Conservation (phyloP, 306 rosid genomes). For the Malus sylvestris region DNA sequence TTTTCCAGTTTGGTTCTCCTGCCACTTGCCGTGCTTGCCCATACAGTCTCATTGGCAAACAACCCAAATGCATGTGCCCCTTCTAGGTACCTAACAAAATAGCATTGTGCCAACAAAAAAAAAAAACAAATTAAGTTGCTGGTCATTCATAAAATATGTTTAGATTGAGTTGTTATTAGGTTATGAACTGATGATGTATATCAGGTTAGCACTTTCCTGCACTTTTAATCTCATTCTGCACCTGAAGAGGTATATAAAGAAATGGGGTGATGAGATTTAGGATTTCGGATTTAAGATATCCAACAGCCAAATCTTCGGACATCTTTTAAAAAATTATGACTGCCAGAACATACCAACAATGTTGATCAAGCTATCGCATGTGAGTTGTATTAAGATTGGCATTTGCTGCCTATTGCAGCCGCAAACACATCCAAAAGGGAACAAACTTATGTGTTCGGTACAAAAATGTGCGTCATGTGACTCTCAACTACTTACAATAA, state of each 20-base stretch:
- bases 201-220: background rate
- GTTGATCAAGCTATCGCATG: background rate
- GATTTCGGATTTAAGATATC: background rate
- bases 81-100: slow-evolving; percentile 41
- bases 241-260: background rate
- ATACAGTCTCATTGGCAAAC: slow-evolving; percentile 59
- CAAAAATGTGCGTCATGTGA: slow-evolving; percentile 52
- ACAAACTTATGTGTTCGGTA: slow-evolving; percentile 20
- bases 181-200: background rate
- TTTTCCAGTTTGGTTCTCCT: slow-evolving; percentile 25
- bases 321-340: background rate
- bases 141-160: background rate
- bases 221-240: background rate
- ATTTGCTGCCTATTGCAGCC: slow-evolving; percentile 1
- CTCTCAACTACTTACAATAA: slow-evolving; percentile 52
- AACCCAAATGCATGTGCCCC: slow-evolving; percentile 51
- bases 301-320: background rate
- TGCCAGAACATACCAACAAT: background rate
- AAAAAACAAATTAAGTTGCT: background rate
- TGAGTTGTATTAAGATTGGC: background rate
- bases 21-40: slow-evolving; percentile 39
- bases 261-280: background rate
- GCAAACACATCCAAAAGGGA: background rate
- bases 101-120: background rate
- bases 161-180: background rate